These are phyloP conservation scores for Cutaneotrichosporon daszewskae DNA, from an alignment of 1,284 basidiomycete genomes.

Conservation along the genomic window DNA sequence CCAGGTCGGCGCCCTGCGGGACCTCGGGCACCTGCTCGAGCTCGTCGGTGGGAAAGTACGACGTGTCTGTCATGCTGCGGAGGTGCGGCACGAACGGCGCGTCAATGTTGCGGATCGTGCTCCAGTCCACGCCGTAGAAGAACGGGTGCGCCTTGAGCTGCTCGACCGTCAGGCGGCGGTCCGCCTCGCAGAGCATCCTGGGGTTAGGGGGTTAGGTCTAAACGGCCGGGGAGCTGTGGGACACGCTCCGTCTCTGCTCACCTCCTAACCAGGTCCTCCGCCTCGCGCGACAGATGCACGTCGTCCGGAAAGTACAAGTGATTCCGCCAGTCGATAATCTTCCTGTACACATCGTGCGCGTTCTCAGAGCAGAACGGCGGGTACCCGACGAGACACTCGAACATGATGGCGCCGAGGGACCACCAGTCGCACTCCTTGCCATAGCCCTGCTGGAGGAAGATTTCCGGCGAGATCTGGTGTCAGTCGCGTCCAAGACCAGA, in stretches of 20 bases:
- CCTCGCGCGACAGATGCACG: conserved; percentile 85
- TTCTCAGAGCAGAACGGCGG: conserved; percentile 98
- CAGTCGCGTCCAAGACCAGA: neutral
- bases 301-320: conserved; percentile 94
- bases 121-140: conserved; percentile 97
- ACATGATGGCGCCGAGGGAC: conserved; percentile 96
- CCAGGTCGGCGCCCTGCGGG: conserved; percentile 55
- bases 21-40: conserved; percentile 71
- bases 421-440: conserved; percentile 99
- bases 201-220: too few relatives aligned
- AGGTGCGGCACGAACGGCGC: conserved; percentile 93
- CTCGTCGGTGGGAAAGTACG: conserved; percentile 96
- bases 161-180: conserved; percentile 69
- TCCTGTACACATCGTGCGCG: conserved; percentile 96
- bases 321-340: conserved; percentile 92
- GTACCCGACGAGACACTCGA: conserved; percentile 92
- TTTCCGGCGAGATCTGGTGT: conserved; percentile 80
- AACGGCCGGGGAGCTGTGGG: too few relatives aligned
- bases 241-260: too few relatives aligned
- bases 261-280: conserved; percentile 88
- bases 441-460: conserved; percentile 95
- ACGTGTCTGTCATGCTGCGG: conserved; percentile 78
- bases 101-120: conserved; percentile 80
- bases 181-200: conserved; percentile 73
- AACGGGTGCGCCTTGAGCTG: conserved; percentile 93